These are phyloP conservation scores for Citrus reticulata DNA, from an alignment of 345 rosid genomes.

Conservation along the genomic window DNA sequence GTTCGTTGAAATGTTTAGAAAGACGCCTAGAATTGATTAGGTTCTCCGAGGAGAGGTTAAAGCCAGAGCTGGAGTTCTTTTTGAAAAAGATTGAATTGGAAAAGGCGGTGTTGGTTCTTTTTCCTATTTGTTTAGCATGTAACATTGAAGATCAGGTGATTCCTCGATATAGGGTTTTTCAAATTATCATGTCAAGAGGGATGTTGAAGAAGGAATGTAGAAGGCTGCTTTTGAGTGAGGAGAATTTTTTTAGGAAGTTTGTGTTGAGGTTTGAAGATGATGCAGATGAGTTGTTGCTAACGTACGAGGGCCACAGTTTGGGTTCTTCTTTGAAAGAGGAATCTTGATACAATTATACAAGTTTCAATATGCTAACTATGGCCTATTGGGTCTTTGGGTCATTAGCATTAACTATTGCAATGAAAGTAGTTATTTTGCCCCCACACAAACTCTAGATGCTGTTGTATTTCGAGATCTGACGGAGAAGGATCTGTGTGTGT, in stretches of 20 bases:
- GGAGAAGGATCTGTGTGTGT: too few relatives aligned
- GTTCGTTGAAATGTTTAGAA: conserved; percentile 25
- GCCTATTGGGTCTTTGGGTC: too few relatives aligned
- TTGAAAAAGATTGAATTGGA: conserved; percentile 18
- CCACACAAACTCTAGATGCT: too few relatives aligned
- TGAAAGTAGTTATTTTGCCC: not conserved
- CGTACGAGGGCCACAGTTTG: conserved; percentile 20
- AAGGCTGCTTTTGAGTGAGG: conserved; percentile 6
- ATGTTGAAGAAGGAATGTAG: conserved; percentile 25
- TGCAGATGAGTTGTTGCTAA: conserved; percentile 24
- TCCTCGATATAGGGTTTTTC: conserved; percentile 33
- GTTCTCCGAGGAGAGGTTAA: conserved; percentile 29
- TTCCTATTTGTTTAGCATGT: conserved; percentile 19
- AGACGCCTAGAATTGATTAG: conserved; percentile 22
- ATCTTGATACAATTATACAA: not conserved
- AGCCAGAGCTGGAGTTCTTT: conserved; percentile 27
- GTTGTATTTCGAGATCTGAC: too few relatives aligned
- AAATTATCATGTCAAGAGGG: conserved; percentile 25
- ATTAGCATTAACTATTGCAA: not conserved
- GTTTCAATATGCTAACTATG: too few relatives aligned
- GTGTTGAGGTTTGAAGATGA: conserved; percentile 27
- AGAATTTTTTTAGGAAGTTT: conserved; percentile 25
- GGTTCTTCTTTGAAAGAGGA: not conserved
- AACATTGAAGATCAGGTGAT: conserved; percentile 32
- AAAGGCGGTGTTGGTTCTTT: conserved; percentile 17